These are phyloP conservation scores for Massariosphaeria phaeospora DNA, from an alignment of 495 filamentous ascomycete species.

Conservation along the genomic window DNA sequence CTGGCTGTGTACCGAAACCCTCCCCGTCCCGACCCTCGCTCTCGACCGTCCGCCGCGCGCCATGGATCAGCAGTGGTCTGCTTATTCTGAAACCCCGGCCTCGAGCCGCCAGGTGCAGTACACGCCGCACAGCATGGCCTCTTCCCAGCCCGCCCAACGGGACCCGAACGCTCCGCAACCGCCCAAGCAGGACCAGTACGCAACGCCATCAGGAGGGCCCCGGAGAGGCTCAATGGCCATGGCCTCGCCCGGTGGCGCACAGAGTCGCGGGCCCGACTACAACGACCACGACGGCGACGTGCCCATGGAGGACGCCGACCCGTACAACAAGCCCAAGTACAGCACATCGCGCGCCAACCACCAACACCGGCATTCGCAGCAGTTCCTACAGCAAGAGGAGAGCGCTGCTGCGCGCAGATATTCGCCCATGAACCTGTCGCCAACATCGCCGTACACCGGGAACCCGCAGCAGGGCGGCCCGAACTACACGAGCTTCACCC, in stretches of 20 bases:
- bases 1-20: conserved; percentile 21
- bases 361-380: conserved; percentile 56
- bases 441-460: conserved; percentile 56
- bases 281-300: conserved; percentile 78
- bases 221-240: conserved; percentile 38
- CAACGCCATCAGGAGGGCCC: conserved; percentile 34
- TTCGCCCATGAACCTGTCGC: conserved; percentile 84
- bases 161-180: conserved; percentile 20
- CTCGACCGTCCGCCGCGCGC: conserved; percentile 4
- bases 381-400: conserved; percentile 66
- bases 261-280: conserved; percentile 34
- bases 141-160: conserved; percentile 25
- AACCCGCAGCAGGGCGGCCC: conserved; percentile 52
- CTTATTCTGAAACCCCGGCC: conserved; percentile 28
- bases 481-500: conserved; percentile 46
- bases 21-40: not conserved
- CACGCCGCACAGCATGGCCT: conserved; percentile 28
- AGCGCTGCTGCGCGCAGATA: conserved; percentile 84
- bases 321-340: conserved; percentile 77
- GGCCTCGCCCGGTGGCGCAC: conserved; percentile 30
- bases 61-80: conserved; percentile 34
- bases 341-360: conserved; percentile 62
- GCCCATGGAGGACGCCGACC: conserved; percentile 87
- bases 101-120: conserved; percentile 35
- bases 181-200: conserved; percentile 34